These are phyloP conservation scores for Blastobotrys illinoisensis DNA, from an alignment of 1,139 yeast genomes.

Conservation along the genomic window DNA sequence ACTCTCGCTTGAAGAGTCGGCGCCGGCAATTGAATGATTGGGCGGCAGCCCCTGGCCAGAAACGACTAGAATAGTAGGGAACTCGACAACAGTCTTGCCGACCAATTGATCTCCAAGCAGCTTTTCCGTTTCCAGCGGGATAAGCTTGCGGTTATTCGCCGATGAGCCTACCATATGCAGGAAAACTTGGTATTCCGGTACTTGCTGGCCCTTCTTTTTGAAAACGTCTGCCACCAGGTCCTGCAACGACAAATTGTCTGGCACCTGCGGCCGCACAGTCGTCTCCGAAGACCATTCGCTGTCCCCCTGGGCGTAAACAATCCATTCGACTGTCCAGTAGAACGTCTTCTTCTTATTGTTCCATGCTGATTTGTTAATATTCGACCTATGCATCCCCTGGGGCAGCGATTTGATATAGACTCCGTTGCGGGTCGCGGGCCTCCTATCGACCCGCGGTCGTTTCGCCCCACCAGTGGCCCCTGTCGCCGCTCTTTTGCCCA, in stretches of 20 bases:
- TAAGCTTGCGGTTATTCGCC: constrained; percentile 18
- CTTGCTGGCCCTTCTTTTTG: neutral
- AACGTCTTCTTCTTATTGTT: constrained; percentile 58
- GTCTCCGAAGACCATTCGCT: neutral
- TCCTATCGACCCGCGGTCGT: constrained; percentile 1
- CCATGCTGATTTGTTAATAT: constrained; percentile 64
- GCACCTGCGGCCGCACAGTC: constrained; percentile 1
- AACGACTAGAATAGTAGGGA: constrained; percentile 50
- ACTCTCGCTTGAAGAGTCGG: constrained; percentile 14
- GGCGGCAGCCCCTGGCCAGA: neutral
- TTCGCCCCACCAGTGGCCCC: constrained; percentile 24
- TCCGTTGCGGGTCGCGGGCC: constrained; percentile 30
- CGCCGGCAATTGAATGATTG: constrained; percentile 20
- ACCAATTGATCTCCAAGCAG: constrained; percentile 44
- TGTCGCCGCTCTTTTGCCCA: constrained; percentile 21
- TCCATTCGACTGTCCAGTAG: constrained; percentile 81
- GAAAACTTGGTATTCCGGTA: constrained; percentile 11
- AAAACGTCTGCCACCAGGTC: constrained; percentile 6
- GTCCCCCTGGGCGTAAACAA: constrained; percentile 33
- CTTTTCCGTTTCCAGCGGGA: constrained; percentile 17
- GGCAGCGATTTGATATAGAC: constrained; percentile 54
- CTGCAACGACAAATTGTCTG: constrained; percentile 5
- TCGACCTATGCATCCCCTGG: constrained; percentile 68
- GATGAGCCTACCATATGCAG: constrained; percentile 20
- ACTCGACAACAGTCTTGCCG: constrained; percentile 64